A percentile compares a stretch with the other conserved stretches of the same genome.
These are phyloP conservation scores for Tritrichomonas musculus DNA, from an alignment of 208 protist genomes.

Conservation along the genomic window DNA sequence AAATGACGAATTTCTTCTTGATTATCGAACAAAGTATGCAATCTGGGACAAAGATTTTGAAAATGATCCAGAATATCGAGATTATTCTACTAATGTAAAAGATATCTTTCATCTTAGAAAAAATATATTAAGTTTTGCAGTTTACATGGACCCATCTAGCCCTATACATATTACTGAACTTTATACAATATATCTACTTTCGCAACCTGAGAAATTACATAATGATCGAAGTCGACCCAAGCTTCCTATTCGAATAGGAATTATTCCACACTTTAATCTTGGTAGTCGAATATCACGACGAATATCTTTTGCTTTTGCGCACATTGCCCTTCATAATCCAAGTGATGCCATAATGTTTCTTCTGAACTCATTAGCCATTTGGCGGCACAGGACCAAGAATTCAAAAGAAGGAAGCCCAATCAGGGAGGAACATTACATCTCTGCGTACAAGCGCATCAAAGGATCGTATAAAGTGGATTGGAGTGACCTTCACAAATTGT, in stretches of 20 bases:
- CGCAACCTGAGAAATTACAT: too few species aligned
- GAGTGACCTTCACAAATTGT: not conserved
- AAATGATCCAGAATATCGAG: not conserved
- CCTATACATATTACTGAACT: not conserved
- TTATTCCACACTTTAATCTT: slow-evolving; percentile 11
- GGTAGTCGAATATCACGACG: not conserved
- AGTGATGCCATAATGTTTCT: not conserved
- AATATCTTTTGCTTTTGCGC: not conserved
- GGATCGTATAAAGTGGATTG: not conserved
- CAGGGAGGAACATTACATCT: not conserved
- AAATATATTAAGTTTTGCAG: not conserved
- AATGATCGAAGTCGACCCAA: too few species aligned
- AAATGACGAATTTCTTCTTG: not conserved
- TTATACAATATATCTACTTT: not conserved
- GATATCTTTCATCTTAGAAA: not conserved
- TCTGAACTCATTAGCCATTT: too few species aligned
- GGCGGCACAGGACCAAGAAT: too few species aligned
- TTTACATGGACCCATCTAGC: not conserved
- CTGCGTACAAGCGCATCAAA: not conserved
- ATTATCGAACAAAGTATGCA: not conserved
- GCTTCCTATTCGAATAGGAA: not conserved
- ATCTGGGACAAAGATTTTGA: not conserved
- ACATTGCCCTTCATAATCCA: not conserved
- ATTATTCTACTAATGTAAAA: not conserved
- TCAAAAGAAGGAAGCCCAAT: not conserved